phyloP scores from a whole-genome alignment of 768 basidiomycete genomes.

The Omphalotus guepiniiformis region DNA sequence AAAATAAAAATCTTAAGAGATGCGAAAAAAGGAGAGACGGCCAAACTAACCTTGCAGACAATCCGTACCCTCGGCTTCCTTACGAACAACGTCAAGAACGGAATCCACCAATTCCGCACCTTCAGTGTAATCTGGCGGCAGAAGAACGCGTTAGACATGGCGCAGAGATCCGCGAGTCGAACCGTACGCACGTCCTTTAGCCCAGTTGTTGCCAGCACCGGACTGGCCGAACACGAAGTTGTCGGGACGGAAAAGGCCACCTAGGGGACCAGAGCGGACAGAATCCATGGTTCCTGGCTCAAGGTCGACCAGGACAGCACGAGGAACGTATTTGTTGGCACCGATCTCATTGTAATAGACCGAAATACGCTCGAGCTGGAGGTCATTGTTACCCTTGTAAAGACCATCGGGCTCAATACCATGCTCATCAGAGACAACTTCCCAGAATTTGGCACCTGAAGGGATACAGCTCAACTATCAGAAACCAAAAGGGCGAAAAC shows the following conservation, averaged over 20 bases:
- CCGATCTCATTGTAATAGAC: slow-evolving; percentile 98
- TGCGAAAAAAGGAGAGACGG: slow-evolving; percentile 1
- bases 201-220: slow-evolving; percentile 99
- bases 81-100: slow-evolving; percentile 96
- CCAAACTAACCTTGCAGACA: slow-evolving; percentile 95
- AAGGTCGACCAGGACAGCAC: slow-evolving; percentile 94
- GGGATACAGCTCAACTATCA: slow-evolving; percentile 16
- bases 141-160: slow-evolving; percentile 10
- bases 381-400: slow-evolving; percentile 91
- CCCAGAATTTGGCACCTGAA: slow-evolving; percentile 80
- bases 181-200: slow-evolving; percentile 87
- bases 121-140: slow-evolving; percentile 72
- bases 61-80: slow-evolving; percentile 97
- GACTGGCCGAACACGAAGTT: slow-evolving; percentile 98
- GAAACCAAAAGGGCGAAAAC: slow-evolving; percentile 15
- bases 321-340: slow-evolving; percentile 96
- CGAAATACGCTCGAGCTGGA: slow-evolving; percentile 95
- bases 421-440: slow-evolving; percentile 87
- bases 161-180: background rate
- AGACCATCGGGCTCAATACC: slow-evolving; percentile 90
- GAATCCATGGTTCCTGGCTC: slow-evolving; percentile 98
- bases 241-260: slow-evolving; percentile 92
- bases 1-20: slow-evolving; percentile 5
- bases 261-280: slow-evolving; percentile 85
- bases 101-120: slow-evolving; percentile 99